Evolutionary conservation across 306 rosid species (phyloP), one percentile per base, ranked within the genome.

Genomic region (Malus sieversii): DNA sequence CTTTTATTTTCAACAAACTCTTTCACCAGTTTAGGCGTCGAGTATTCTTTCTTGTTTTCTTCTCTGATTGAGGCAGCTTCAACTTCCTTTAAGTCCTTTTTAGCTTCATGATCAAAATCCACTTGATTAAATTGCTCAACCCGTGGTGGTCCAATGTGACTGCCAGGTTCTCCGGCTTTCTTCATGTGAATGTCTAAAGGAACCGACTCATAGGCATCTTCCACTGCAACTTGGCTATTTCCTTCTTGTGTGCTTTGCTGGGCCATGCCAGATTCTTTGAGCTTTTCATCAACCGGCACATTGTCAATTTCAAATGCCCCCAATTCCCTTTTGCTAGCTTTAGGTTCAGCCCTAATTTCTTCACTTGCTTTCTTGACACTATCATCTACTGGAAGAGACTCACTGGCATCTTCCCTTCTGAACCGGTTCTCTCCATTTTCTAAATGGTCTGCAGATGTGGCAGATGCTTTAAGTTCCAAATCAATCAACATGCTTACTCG

Each of bases 141-240:
- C 22, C 25, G 52, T 40, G 65, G 77, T 66, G 68, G 81, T 73
- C 79, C 84, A 81, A 70, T 29, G 74, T 75, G 73, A 77, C 61
- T 38, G 73, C 84, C 74, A 81, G 71, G 82, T 78, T 79, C 89
- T 75, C 78, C 79, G 16, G 81, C 79, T 33, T 81, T 77, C 74
- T 74, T 77, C 78, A 71, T 65, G 65, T 61, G 74, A 66, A 62
- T 71, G 77, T 82, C 86, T 68, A 73, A 64, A 76, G 79, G 76
- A 78, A 57, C 75, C 7, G 77, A 59, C 69, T 55, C 67, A 59
- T 33, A 68, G 20, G 68, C 79, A 51, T 80, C 86, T 67, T 83
- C 84, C 78, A 70, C 70, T 66, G 62, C 76, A 57, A 73, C 52
- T 23, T 51, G 73, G 62, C 78, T 68, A 59, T 75, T 66, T 44